These are phyloP conservation scores for Penicillium malachiteum DNA, from an alignment of 495 filamentous ascomycete genomes.

Conservation along the genomic window DNA sequence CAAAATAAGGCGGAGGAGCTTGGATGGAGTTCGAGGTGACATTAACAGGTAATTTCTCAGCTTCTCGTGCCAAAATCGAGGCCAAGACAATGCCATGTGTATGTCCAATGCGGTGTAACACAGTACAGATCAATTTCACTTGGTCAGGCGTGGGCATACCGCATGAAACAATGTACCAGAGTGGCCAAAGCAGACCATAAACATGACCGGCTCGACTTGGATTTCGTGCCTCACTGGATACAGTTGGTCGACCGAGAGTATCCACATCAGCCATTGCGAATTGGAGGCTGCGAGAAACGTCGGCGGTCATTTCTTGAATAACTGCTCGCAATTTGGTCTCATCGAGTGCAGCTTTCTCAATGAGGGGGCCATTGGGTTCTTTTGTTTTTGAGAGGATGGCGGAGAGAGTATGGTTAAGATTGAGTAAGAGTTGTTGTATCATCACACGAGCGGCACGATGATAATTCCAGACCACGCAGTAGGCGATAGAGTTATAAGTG, in stretches of 20 bases:
- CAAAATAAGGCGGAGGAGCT: background rate
- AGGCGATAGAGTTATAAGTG: constrained; percentile 33
- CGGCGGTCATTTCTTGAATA: constrained; percentile 40
- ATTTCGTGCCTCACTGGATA: constrained; percentile 8
- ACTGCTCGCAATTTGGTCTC: constrained; percentile 14
- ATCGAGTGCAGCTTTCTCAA: background rate
- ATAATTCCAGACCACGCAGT: constrained; percentile 39
- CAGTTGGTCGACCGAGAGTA: constrained; percentile 28
- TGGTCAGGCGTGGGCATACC: constrained; percentile 37
- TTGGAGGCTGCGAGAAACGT: constrained; percentile 43
- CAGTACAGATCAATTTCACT: constrained; percentile 27
- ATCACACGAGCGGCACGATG: constrained; percentile 42
- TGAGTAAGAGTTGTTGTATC: constrained; percentile 33
- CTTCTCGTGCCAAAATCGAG: constrained; percentile 32
- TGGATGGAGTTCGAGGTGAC: background rate
- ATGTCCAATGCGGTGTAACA: constrained; percentile 31
- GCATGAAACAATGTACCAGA: constrained; percentile 42
- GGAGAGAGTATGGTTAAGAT: constrained; percentile 24
- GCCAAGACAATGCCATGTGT: constrained; percentile 42
- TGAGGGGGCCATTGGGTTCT: background rate
- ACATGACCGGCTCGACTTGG: constrained; percentile 34
- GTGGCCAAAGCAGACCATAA: constrained; percentile 42
- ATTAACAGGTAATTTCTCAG: constrained; percentile 6
- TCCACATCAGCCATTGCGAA: constrained; percentile 42
- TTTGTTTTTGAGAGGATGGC: constrained; percentile 10